Conservation (phyloP, 2,329 filamentous ascomycete genomes). For the Botrytis pseudocinerea region DNA sequence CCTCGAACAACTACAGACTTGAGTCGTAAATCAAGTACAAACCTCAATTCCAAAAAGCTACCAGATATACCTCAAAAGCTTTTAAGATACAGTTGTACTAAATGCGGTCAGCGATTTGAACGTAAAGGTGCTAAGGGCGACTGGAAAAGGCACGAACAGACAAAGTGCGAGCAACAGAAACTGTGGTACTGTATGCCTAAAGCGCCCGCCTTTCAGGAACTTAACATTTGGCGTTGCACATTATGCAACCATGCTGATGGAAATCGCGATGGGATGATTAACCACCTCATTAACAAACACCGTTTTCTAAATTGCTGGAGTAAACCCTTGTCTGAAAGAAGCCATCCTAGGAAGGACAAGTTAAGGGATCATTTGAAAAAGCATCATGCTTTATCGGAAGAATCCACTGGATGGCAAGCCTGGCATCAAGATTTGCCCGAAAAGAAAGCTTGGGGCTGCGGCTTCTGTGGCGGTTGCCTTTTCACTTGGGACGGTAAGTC, state of each 20-base stretch:
- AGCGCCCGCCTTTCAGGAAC: slow-evolving; percentile 21
- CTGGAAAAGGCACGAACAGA: slow-evolving; percentile 34
- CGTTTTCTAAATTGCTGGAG: slow-evolving; percentile 28
- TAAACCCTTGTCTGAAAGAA: slow-evolving; percentile 24
- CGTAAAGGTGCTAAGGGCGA: slow-evolving; percentile 30
- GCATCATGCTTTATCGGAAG: slow-evolving; percentile 28
- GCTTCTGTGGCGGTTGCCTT: slow-evolving; percentile 31
- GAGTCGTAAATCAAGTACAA: not conserved
- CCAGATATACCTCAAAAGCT: not conserved
- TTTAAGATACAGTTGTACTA: slow-evolving; percentile 30
- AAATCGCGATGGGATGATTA: slow-evolving; percentile 24
- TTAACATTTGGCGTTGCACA: slow-evolving; percentile 27
- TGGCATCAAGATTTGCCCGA: slow-evolving; percentile 29
- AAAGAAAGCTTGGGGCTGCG: slow-evolving; percentile 35
- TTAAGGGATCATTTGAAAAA: slow-evolving; percentile 33
- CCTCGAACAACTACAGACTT: not conserved
- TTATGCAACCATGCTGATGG: slow-evolving; percentile 26
- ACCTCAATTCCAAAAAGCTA: not conserved
- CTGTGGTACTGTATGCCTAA: slow-evolving; percentile 32
- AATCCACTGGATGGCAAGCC: slow-evolving; percentile 26
- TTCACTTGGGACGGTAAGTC: slow-evolving; percentile 34
- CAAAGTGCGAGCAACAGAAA: slow-evolving; percentile 31
- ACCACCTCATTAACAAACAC: slow-evolving; percentile 29
- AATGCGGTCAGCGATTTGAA: slow-evolving; percentile 27
- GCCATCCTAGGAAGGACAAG: slow-evolving; percentile 32